A percentile compares a stretch with the other conserved stretches of the same genome.
phyloP scores from a whole-genome alignment of 805 yeast genomes.

The Candida montana region DNA sequence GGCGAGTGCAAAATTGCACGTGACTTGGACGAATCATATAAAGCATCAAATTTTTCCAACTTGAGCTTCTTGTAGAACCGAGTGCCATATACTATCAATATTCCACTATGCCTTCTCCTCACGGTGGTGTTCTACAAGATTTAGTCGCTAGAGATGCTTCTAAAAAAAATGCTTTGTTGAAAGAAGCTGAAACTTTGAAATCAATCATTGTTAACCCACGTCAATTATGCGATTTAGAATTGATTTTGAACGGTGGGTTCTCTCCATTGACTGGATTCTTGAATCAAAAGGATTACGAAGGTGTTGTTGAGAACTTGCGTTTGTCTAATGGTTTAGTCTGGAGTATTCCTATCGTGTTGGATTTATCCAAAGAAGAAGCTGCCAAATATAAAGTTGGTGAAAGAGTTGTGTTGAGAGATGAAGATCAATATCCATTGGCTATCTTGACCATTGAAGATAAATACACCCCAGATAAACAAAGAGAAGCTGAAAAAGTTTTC shows the following conservation, averaged over 20 bases:
- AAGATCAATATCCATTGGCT: conserved; percentile 75
- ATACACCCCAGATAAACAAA: conserved; percentile 72
- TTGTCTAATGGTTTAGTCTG: conserved; percentile 73
- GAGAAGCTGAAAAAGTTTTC: conserved; percentile 82
- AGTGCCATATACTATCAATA: too few species aligned
- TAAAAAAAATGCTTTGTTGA: conserved; percentile 47
- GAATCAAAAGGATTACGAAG: conserved; percentile 55
- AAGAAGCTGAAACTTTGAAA: conserved; percentile 47
- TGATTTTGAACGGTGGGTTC: conserved; percentile 90
- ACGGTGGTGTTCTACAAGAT: conserved; percentile 89
- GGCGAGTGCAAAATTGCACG: too few species aligned
- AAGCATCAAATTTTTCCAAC: too few species aligned
- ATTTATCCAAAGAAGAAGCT: conserved; percentile 50
- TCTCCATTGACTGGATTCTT: conserved; percentile 73
- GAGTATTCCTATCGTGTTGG: conserved; percentile 91
- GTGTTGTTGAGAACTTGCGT: conserved; percentile 65
- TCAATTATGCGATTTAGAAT: conserved; percentile 89
- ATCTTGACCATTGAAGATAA: conserved; percentile 74
- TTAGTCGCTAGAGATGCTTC: conserved; percentile 74
- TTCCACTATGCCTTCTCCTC: conserved; percentile 78
- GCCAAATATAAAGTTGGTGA: conserved; percentile 45
- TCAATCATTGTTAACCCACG: conserved; percentile 66
- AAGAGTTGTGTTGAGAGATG: conserved; percentile 70
- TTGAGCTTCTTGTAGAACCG: too few species aligned
- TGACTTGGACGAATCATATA: too few species aligned